Conservation (phyloP, 176 grass and related monocot species). For the Zea mays region DNA sequence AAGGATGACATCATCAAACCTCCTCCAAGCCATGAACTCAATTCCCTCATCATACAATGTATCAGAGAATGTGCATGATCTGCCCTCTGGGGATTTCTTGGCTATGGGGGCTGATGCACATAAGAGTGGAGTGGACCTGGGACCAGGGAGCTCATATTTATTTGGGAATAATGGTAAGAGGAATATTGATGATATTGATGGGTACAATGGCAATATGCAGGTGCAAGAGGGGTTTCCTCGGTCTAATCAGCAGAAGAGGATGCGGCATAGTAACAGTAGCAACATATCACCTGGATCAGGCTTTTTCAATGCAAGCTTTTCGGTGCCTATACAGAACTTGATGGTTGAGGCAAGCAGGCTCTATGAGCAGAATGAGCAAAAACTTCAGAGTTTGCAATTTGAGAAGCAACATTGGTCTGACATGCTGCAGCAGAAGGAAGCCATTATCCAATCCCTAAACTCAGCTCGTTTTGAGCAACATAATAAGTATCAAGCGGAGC, state of each 20-base stretch:
- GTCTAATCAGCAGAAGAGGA: slow-evolving; percentile 59
- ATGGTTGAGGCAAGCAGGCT: slow-evolving; percentile 51
- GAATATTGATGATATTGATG: slow-evolving; percentile 68
- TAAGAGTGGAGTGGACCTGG: slow-evolving; percentile 55
- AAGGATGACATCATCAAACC: slow-evolving; percentile 79
- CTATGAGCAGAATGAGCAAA: slow-evolving; percentile 59
- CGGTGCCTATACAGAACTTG: slow-evolving; percentile 43
- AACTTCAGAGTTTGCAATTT: slow-evolving; percentile 42
- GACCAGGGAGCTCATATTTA: slow-evolving; percentile 49
- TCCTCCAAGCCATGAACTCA: slow-evolving; percentile 71
- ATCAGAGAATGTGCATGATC: slow-evolving; percentile 52
- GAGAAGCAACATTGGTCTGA: slow-evolving; percentile 48
- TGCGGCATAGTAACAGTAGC: slow-evolving; percentile 36
- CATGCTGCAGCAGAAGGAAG: slow-evolving; percentile 62
- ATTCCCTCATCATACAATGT: slow-evolving; percentile 47
- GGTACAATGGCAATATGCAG: slow-evolving; percentile 56
- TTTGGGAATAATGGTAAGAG: slow-evolving; percentile 72
- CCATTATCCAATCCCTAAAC: slow-evolving; percentile 57
- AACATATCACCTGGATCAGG: slow-evolving; percentile 39
- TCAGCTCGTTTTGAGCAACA: slow-evolving; percentile 58
- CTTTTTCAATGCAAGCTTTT: slow-evolving; percentile 44
- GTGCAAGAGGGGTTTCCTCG: slow-evolving; percentile 47
- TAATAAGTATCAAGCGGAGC: slow-evolving; percentile 60
- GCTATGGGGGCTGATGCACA: slow-evolving; percentile 63
- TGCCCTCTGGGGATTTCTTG: slow-evolving; percentile 69